Percentiles rank a stretch among this genome's conserved stretches.
phyloP scores from a whole-genome alignment of 1,139 yeast species.

The Saccharomycopsis hybrid region DNA sequence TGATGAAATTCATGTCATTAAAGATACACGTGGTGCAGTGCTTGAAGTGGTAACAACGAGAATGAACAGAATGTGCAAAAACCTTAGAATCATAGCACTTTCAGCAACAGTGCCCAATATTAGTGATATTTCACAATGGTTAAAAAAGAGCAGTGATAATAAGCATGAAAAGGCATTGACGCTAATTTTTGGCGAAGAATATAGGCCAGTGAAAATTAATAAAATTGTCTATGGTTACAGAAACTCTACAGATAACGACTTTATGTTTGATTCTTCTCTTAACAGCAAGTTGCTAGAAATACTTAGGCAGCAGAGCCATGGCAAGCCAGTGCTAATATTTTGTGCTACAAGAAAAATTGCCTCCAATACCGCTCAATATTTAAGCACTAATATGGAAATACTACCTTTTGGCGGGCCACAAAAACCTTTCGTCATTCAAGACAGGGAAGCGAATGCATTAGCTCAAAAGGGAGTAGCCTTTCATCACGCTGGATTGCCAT shows the following conservation, averaged over 20 bases:
- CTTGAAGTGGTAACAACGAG: constrained; percentile 48
- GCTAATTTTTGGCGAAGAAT: constrained; percentile 39
- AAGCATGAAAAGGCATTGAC: constrained; percentile 28
- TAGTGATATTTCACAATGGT: constrained; percentile 43
- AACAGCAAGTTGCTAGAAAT: constrained; percentile 36
- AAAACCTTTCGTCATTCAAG: background rate
- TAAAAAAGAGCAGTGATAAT: constrained; percentile 26
- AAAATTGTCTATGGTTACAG: constrained; percentile 39
- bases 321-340: constrained; percentile 42
- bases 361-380: constrained; percentile 38
- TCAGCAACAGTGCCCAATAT: constrained; percentile 53
- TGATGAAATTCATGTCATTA: constrained; percentile 46
- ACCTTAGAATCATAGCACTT: constrained; percentile 42
- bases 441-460: constrained; percentile 27
- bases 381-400: constrained; percentile 24
- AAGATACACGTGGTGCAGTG: constrained; percentile 44
- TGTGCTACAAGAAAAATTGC: constrained; percentile 49
- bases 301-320: constrained; percentile 32
- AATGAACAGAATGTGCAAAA: constrained; percentile 37
- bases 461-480: constrained; percentile 39
- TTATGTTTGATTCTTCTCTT: constrained; percentile 38
- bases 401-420: background rate
- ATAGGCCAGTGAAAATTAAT: constrained; percentile 38
- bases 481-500: constrained; percentile 53
- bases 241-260: constrained; percentile 34